These are phyloP conservation scores for Phyllosticta citriasiana DNA, from an alignment of 2,329 filamentous ascomycete genomes.

Conservation along the genomic window DNA sequence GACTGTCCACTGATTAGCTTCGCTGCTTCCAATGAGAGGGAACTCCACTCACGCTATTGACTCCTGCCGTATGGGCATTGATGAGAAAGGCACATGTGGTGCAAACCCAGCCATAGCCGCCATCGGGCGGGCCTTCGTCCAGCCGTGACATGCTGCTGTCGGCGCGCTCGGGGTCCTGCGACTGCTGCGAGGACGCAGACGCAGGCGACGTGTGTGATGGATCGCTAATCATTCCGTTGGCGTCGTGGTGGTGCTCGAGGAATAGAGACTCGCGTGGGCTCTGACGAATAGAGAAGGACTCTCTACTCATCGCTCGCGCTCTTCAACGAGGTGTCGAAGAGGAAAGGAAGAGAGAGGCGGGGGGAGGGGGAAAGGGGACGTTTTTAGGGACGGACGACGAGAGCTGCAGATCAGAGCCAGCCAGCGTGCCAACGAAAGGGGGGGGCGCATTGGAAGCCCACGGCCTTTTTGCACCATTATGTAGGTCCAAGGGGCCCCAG, in stretches of 20 bases:
- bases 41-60: constrained; percentile 13
- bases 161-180: neutral
- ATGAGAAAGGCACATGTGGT: constrained; percentile 18
- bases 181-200: neutral
- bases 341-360: neutral
- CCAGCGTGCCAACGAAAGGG: neutral
- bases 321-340: neutral
- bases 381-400: neutral
- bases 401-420: neutral
- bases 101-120: constrained; percentile 29
- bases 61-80: constrained; percentile 25
- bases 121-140: constrained; percentile 15
- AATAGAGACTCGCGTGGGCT: neutral
- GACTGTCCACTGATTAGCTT: neutral
- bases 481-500: neutral
- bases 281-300: neutral
- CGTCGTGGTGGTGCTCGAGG: neutral
- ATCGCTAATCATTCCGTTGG: neutral
- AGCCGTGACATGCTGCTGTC: neutral
- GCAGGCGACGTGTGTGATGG: neutral
- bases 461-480: neutral
- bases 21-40: too few relatives aligned
- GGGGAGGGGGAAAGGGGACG: neutral
- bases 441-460: neutral
- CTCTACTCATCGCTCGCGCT: neutral